These are phyloP conservation scores for Leucoagaricus sp. DNA, from an alignment of 1,284 basidiomycete species.

Conservation along the genomic window DNA sequence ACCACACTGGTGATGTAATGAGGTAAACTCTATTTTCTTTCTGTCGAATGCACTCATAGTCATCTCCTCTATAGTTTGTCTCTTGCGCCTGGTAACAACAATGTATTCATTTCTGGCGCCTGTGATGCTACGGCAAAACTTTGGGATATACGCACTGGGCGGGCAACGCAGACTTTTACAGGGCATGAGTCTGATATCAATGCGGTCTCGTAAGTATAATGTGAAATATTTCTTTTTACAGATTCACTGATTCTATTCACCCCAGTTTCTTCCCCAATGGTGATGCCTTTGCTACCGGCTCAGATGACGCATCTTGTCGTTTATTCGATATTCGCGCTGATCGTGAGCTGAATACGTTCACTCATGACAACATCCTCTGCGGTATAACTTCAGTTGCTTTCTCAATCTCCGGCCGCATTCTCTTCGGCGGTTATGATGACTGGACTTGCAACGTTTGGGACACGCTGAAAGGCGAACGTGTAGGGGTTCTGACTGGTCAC, in stretches of 20 bases:
- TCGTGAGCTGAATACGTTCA: constrained; percentile 94
- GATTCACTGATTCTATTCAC: constrained; percentile 15
- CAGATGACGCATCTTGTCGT: constrained; percentile 97
- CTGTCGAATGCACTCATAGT: constrained; percentile 17
- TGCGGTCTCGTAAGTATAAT: constrained; percentile 83
- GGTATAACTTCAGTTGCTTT: constrained; percentile 99
- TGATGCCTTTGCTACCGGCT: constrained; percentile 98
- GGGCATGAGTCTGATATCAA: constrained; percentile 99
- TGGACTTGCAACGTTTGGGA: constrained; percentile 99
- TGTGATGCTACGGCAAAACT: constrained; percentile 98
- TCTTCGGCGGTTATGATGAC: constrained; percentile 99
- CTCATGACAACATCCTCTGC: constrained; percentile 97
- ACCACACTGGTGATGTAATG: constrained; percentile 99
- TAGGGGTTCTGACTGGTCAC: constrained; percentile 95
- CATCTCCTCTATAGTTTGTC: constrained; percentile 69
- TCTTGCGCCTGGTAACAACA: constrained; percentile 84
- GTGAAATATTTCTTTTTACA: constrained; percentile 15
- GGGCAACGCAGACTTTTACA: constrained; percentile 97
- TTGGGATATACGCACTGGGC: constrained; percentile 97
- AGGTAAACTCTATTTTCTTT: constrained; percentile 54
- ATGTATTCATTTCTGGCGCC: constrained; percentile 97
- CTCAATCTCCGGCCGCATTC: constrained; percentile 93
- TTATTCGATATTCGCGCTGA: constrained; percentile 98
- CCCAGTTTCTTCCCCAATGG: constrained; percentile 97
- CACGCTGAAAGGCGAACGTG: constrained; percentile 96